phyloP scores from a whole-genome alignment of 108 stramenopile genomes.

The Conticribra guillardii region DNA sequence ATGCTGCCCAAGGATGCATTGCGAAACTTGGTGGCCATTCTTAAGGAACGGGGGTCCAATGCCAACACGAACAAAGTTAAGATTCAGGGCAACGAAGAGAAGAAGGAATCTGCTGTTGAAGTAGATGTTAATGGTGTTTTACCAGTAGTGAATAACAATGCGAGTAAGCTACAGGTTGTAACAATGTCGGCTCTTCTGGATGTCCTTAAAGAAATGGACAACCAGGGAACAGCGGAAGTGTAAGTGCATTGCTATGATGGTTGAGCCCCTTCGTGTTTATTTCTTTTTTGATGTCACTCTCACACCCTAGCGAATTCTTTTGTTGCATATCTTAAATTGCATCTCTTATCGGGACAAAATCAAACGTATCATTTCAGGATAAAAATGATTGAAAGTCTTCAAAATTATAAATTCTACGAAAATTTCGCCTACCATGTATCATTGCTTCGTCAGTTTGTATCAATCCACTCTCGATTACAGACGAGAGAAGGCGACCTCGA shows the following conservation, averaged over 20 bases:
- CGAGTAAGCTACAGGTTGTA: conserved; percentile 29
- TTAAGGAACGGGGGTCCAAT: conserved; percentile 15
- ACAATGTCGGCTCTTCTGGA: conserved; percentile 30
- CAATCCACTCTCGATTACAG: background rate
- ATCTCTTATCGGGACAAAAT: too few relatives aligned
- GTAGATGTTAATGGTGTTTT: conserved; percentile 1
- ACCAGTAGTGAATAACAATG: conserved; percentile 5
- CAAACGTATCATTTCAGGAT: conserved; percentile 8
- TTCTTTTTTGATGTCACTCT: conserved; percentile 4
- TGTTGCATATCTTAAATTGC: too few relatives aligned
- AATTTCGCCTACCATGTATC: conserved; percentile 76
- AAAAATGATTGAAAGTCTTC: conserved; percentile 57
- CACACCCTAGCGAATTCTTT: too few relatives aligned
- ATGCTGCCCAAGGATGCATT: conserved; percentile 53
- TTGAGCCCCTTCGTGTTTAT: background rate
- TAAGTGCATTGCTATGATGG: conserved; percentile 3
- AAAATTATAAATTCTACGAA: conserved; percentile 53
- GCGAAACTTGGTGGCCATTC: conserved; percentile 29
- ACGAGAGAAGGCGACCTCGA: conserved; percentile 1
- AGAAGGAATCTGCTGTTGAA: background rate
- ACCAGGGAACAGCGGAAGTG: conserved; percentile 19
- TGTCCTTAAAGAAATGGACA: conserved; percentile 15
- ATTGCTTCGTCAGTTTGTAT: conserved; percentile 63
- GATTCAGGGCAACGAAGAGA: background rate
- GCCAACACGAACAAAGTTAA: conserved; percentile 10